Evolutionary conservation across 2,329 filamentous ascomycete species (phyloP), one percentile per base, ranked within the genome.

Genomic region (Cladosporium sp.): DNA sequence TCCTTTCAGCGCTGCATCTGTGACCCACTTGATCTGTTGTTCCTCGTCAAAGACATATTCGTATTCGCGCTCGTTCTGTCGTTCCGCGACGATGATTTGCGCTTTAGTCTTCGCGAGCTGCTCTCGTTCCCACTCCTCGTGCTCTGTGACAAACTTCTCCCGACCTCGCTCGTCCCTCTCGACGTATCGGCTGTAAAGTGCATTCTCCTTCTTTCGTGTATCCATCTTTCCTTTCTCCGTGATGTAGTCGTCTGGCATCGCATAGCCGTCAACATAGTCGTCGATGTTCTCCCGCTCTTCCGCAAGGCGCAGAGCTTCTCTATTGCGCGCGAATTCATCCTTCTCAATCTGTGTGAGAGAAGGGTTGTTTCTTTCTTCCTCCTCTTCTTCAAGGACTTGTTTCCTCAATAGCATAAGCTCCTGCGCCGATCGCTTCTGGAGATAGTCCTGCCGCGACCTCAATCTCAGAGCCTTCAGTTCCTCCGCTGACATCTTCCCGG

Each of bases 101-200:
- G 90, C 86, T 71, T 93, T 94, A 5, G 91, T 92, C 72, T 95
- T 95, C 57, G 86, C 82, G 0, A 88, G 83, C 74, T 97, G 93
- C 70, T 97, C 93, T 58, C 85, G 79, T 71, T 99, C 94, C 93
- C 93, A 99, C 68, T 96, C 90, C 61, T 99, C 92, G 62, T 96
- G 89, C 71, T 99, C 94, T 0, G 91, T 96, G 58, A 96, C 84
- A 65, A 91, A 95, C 66, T 87, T 88, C 71, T 97, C 93, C 62
- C 94, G 87, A 4, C 92, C 92, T 65, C 87, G 87, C 66, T 95
- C 90, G 65, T 96, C 91, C 60, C 84, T 83, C 61, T 97, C 92
- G 3, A 96, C 87, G 65, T 96, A 93, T 51, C 92, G 85, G 71
- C 91, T 92, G 75, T 96, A 96, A 10, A 99, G 80, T 0, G 90